Base-by-base conservation (phyloP, 2,329 filamentous ascomycete species). In the Helminthosporium solani region DNA sequence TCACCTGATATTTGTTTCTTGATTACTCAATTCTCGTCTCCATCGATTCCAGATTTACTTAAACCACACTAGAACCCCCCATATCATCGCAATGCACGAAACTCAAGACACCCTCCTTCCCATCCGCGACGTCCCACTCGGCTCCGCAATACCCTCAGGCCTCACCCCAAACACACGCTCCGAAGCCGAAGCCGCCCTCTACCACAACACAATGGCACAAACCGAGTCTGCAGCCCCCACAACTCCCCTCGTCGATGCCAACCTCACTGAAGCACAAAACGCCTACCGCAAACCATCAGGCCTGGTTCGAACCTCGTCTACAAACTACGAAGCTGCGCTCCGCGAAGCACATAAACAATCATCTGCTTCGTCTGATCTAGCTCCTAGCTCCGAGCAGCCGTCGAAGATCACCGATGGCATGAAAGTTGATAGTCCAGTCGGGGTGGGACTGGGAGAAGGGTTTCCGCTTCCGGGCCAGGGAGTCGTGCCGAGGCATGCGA, bases 171-270 rank as follows among this genome's bases (percentile, higher is more conserved):
- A 58, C 25, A 68, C 66, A 14, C 64, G 67, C 16, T 61, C 60
- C 11, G 60, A 69, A 58, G 67, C 61, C 16, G 67, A 70, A 53
- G 60, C 56, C n/a, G 62, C 60, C 19, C 58, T 70, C 35, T 56
- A 56, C 1, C 51, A 54, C 23, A 70, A 70, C 53, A 61, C 52
- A 16, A 42, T 40, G 23, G 44, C 55, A 9, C 66, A 69, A 47
- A 70, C 67, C 18, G 67, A 70, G 34, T 63, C 65, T 8, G 67
- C 67, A 28, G 67, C 66, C 3, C 67, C 67, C 2, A 63, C 65
- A 14, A 58, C 57, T 12, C 47, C 47, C 1, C 33, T 60, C 19
- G 37, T 28, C 28, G 28, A 43, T 2, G 31, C 35, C 11, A 35
- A 51, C 20, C 34, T 47, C 30, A 44, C 49, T 15, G 66, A 68